Base-by-base conservation (phyloP, 2,329 filamentous ascomycete genomes). In the Verticillium alfalfae region DNA sequence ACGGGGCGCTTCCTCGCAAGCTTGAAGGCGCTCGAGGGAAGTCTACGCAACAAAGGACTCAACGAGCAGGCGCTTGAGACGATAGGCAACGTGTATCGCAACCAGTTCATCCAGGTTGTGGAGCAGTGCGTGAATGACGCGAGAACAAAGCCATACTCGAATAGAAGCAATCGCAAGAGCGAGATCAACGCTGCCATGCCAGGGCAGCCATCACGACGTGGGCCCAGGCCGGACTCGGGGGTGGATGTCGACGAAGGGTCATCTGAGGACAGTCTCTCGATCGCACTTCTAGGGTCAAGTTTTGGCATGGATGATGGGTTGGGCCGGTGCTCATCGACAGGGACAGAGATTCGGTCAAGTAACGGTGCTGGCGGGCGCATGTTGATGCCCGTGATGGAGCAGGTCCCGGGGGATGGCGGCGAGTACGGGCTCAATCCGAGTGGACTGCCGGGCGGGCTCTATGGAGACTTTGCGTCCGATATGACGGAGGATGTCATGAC, bases 131-230 rank as follows among this genome's bases (percentile, higher is more conserved):
- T 75, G 38, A 59, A 66, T 34, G 66, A 71, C 26, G 75, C 75
- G 0, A 72, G 75, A 59, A 73, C 63, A 52, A 75, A 73, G 70
- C 76, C 75, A 1, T 78, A 78, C 61, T 69, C 73, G 1, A 78
- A 78, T 62, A 68, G 76, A 12, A 77, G 76, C 65, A 78, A 77
- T 68, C 77, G 77, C 62, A 74, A 73, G 62, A 70, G 68, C 56
- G 75, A 77, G 45, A 18, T 52, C 18, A 52, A 9, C 9, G 10
- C 45, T 12, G 18, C 5, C 70, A 72, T 36, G 62, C 65, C 4
- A 66, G 70, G 5, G 0, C 65, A 70, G 2, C 64, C 63, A 10
- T 57, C 26, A 9, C 38, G 57, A 13, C 57, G 57, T n/a, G 38
- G 38, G 9, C 72, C 74, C 1, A 66, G 75, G 0, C 75, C 75